Evolutionary conservation across 2,329 filamentous ascomycete genomes (phyloP), one percentile per base, ranked within the genome.

Genomic region (Fusarium sp.): DNA sequence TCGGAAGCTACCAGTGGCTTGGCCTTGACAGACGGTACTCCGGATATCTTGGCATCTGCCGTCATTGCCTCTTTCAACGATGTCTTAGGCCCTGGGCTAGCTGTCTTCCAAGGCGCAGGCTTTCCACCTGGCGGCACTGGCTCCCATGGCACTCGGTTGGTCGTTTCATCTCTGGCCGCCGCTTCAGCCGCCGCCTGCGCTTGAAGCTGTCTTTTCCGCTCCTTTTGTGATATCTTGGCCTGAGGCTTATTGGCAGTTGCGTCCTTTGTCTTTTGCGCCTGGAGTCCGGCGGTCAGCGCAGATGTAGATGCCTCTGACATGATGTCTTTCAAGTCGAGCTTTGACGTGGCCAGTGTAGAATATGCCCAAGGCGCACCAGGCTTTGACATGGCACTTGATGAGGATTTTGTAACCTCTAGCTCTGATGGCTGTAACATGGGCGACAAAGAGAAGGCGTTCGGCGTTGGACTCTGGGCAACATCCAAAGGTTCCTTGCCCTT

Each of bases 151-250:
- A 83, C 82, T n/a, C 70, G 69, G 31, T 74, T 81, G 14, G 71
- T 45, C 35, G 78, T 75, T 35, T 80, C 79, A n/a, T 79, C 77
- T 42, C 79, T 78, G 8, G 84, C 82, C 9, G 85, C 82, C 35
- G 82, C 83, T 68, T 87, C 84, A 38, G 85, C 80, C 27, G 81
- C 84, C 27, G 87, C 84, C 78, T 94, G 90, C 70, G 91, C 88
- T 78, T 95, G 92, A 77, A 95, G 90, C 74, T 95, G 90, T 79
- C 90, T 94, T 84, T 98, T 98, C 25, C 95, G 91, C 81, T 98
- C 95, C 79, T 97, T 97, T 77, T 98, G 97, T 0, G 95, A 98
- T 75, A 97, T 83, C 80, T 94, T 98, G 0, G 83, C 80, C 18
- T 85, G 84, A 0, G 85, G 77, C 42, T 78, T 82, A 78, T 87